Percentiles rank a stretch among this genome's conserved stretches.
These are phyloP conservation scores for Suhomyces bokatorum DNA, from an alignment of 1,139 yeast genomes.

Conservation along the genomic window DNA sequence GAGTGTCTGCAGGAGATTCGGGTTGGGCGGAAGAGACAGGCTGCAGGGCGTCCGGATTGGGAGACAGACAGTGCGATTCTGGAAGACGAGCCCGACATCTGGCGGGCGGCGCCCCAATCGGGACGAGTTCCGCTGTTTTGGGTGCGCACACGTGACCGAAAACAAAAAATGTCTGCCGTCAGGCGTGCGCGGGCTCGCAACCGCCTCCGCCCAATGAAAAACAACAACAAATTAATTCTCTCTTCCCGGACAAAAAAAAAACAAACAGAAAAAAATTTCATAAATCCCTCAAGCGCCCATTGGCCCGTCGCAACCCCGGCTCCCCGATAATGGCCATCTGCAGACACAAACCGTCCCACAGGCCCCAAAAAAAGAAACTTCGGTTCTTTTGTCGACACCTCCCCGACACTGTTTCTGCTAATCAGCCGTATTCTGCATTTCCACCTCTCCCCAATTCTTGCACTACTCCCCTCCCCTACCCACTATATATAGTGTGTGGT, in stretches of 20 bases:
- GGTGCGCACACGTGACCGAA: not conserved
- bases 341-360: conserved; percentile 3
- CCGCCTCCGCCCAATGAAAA: conserved; percentile 1
- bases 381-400: conserved; percentile 1
- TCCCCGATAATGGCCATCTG: conserved; percentile 4
- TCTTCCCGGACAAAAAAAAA: conserved; percentile 2
- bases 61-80: conserved; percentile 1
- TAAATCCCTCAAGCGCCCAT: conserved; percentile 10
- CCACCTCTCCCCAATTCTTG: conserved; percentile 1
- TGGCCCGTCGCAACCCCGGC: conserved; percentile 4
- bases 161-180: not conserved
- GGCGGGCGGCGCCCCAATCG: not conserved
- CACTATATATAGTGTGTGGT: conserved; percentile 7
- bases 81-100: conserved; percentile 7
- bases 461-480: conserved; percentile 2
- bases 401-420: conserved; percentile 6
- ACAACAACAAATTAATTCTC: conserved; percentile 2
- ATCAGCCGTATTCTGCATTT: conserved; percentile 11
- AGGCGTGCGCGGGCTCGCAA: conserved; percentile 8
- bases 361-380: conserved; percentile 4
- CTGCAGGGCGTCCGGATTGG: not conserved
- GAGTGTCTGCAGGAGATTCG: not conserved
- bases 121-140: not conserved
- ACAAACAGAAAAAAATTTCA: conserved; percentile 6
- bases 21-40: not conserved